Base-by-base conservation (phyloP, 495 filamentous ascomycete species). In the Daldinia bambusicola region DNA sequence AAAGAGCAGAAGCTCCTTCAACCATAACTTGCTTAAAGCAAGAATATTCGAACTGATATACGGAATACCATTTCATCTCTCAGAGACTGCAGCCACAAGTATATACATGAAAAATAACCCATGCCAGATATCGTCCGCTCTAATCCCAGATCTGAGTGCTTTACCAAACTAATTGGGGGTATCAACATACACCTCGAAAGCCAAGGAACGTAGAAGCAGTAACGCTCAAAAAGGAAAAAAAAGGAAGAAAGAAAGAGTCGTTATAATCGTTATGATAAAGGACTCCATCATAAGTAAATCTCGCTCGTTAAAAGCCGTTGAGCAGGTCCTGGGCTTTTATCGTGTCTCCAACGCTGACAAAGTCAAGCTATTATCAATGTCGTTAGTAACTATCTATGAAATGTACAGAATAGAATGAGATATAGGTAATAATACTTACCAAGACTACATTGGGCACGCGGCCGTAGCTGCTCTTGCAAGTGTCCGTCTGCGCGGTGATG, bases 401-500 rank as follows among this genome's bases (percentile, higher is more conserved):
- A 26, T 6, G 22, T 34, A 22, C 18, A 7, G 32, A 12, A 2
- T 36, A 20, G 5, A 20, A 31, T 9, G 16, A 4, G 2, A 9
- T 13, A 18, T 2, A 1, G 1, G 1, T 53, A 40, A 48, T 26
- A 22, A 9, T 31, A 71, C 78, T 71, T 4, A 97, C 92, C 12
- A 97, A 81, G 5, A 97, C 85, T 71, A 94, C 92, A 78, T 92
- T 95, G 0, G 93, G 93, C 2, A 88, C 84, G 41, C 90, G 87
- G 34, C 82, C 80, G 85, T 89, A 93, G 34, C 70, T 77, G 0
- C 58, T 83, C 84, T 82, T 87, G 74, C 93, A 97, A 31, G 87
- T 83, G 22, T 85, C 74, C 0, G 86, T 83, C 84, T 92, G 93
- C 10, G 77, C 72, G 0, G 89, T 91, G 41, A 95, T 82, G 75